Conservation (phyloP, 495 filamentous ascomycete genomes). For the Penicillium pulvis region DNA sequence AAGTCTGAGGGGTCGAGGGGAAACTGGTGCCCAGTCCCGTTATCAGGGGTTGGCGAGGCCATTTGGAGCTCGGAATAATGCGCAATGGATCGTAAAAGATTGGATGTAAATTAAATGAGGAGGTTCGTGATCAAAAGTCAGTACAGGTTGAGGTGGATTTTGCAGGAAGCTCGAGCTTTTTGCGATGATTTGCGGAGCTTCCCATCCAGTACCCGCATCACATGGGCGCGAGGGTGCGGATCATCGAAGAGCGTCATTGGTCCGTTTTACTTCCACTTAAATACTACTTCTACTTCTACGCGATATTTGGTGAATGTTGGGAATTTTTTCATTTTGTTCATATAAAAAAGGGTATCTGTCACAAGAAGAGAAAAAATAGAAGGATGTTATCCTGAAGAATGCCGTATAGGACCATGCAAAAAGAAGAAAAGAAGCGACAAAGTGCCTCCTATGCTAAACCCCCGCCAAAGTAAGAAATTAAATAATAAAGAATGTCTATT, state of each 20-base stretch:
- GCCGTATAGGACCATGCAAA: background rate
- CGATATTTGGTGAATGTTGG: background rate
- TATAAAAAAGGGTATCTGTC: conserved; percentile 13
- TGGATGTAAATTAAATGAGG: background rate
- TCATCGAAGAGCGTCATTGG: background rate
- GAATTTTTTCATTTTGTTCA: conserved; percentile 5
- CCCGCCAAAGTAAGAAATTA: conserved; percentile 3
- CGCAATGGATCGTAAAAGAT: background rate
- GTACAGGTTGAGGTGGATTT: background rate
- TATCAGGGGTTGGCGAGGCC: conserved; percentile 28
- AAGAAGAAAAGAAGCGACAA: conserved; percentile 2
- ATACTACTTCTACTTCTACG: background rate
- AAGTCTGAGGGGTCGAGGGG: conserved; percentile 76
- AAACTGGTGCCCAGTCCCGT: conserved; percentile 47
- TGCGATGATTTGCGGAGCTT: conserved; percentile 9
- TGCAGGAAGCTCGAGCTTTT: conserved; percentile 12
- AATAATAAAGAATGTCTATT: conserved; percentile 10
- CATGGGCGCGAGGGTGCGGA: conserved; percentile 6
- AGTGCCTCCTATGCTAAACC: conserved; percentile 5
- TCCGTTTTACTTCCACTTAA: background rate
- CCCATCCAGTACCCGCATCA: conserved; percentile 8
- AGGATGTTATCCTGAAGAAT: conserved; percentile 8
- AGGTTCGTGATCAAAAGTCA: background rate
- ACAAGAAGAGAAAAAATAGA: conserved; percentile 6
- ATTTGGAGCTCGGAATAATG: conserved; percentile 13